Conservation (phyloP, 805 yeast species). For the Pichia cephalocereana region DNA sequence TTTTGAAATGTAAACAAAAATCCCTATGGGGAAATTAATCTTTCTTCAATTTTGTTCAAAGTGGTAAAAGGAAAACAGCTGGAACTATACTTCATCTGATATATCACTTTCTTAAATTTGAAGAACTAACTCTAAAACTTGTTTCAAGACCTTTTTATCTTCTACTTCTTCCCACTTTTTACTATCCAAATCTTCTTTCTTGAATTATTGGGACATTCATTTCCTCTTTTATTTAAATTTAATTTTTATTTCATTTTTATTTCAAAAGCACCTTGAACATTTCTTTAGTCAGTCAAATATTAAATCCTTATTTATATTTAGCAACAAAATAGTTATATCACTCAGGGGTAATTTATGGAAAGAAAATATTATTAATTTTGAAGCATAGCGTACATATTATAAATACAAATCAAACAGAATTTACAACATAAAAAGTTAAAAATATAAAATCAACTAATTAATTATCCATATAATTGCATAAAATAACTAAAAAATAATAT, state of each 20-base stretch:
- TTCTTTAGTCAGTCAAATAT: too few relatives aligned
- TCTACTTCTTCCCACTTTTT: background rate
- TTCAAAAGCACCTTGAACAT: too few relatives aligned
- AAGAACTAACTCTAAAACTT: background rate
- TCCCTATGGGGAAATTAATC: background rate
- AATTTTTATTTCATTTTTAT: background rate
- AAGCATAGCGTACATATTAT: too few relatives aligned
- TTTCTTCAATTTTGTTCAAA: background rate
- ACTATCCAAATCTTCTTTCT: background rate
- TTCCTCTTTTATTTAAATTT: background rate
- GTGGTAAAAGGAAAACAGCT: constrained; percentile 6
- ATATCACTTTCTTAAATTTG: background rate
- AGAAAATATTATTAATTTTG: too few relatives aligned
- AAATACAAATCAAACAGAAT: too few relatives aligned
- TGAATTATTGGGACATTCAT: background rate
- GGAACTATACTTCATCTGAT: background rate
- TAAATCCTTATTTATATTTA: too few relatives aligned
- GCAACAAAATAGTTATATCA: too few relatives aligned
- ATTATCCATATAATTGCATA: too few relatives aligned
- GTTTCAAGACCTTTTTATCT: background rate
- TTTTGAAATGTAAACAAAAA: background rate
- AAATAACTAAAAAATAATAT: constrained; percentile 4
- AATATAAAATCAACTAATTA: too few relatives aligned
- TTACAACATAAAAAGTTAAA: too few relatives aligned
- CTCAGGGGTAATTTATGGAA: too few relatives aligned